Percentiles rank a stretch among this genome's conserved stretches.
phyloP scores from a whole-genome alignment of 148 eudicot genomes.

The Pouteria glomerata region DNA sequence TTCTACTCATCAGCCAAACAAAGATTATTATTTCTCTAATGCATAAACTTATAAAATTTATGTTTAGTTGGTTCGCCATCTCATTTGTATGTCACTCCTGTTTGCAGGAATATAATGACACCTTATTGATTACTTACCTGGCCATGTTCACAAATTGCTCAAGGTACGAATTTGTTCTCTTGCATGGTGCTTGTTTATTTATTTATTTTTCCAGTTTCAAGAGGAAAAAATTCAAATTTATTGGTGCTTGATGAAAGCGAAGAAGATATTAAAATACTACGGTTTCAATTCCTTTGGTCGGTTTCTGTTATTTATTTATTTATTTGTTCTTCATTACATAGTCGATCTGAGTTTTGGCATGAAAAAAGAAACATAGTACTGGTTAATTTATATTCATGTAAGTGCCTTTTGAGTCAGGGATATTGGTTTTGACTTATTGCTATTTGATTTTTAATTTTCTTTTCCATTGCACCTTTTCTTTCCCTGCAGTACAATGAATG shows the following conservation, averaged over 20 bases:
- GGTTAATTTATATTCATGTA: background rate
- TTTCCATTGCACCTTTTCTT: background rate
- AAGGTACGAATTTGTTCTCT: conserved; percentile 44
- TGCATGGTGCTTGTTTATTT: background rate
- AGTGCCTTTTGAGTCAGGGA: background rate
- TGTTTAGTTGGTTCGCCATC: no score
- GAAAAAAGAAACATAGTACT: background rate
- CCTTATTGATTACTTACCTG: conserved; percentile 69
- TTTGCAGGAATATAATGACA: conserved; percentile 92
- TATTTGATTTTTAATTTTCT: background rate
- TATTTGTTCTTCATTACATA: background rate
- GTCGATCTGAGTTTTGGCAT: background rate
- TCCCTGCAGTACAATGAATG: conserved; percentile 60
- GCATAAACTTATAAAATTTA: background rate
- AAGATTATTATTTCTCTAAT: background rate
- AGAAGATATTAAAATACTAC: background rate
- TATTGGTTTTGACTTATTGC: background rate
- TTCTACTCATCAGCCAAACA: background rate
- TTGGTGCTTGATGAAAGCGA: background rate
- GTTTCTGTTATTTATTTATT: background rate
- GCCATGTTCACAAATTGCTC: conserved; percentile 92
- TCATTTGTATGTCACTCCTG: background rate
- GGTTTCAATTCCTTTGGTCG: background rate
- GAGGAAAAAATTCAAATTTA: background rate
- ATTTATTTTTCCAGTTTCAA: background rate